Evolutionary conservation across 176 grass and related monocot species (phyloP).

Genomic region (Juncus effusus): DNA sequence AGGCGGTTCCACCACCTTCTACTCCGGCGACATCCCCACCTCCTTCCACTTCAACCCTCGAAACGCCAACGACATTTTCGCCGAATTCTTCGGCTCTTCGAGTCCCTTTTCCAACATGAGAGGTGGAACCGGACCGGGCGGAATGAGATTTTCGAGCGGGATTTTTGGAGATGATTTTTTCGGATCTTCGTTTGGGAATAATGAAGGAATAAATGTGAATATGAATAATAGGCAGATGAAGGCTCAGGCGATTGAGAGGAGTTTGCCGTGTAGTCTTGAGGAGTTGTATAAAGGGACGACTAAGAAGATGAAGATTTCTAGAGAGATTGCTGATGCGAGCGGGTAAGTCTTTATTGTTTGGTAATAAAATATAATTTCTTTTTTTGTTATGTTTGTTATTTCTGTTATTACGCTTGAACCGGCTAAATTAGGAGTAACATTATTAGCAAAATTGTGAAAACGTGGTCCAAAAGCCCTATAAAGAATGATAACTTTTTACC

Average conservation of each 20-base stretch:
- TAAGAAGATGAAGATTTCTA: slow-evolving; percentile 96
- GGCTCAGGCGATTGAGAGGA: slow-evolving; percentile 62
- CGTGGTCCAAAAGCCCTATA: background rate
- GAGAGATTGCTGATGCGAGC: slow-evolving; percentile 74
- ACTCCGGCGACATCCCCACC: slow-evolving; percentile 38
- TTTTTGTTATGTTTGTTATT: no score
- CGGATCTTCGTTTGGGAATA: slow-evolving; percentile 37
- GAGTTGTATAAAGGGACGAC: slow-evolving; percentile 90
- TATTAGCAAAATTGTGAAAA: background rate
- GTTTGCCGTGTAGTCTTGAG: slow-evolving; percentile 72
- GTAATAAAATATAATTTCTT: background rate
- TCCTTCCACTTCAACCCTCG: slow-evolving; percentile 80
- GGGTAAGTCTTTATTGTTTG: slow-evolving; percentile 38
- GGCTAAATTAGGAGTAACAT: background rate
- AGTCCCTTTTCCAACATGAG: slow-evolving; percentile 75
- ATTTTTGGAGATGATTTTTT: slow-evolving; percentile 70
- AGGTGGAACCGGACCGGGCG: slow-evolving; percentile 28
- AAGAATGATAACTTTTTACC: background rate
- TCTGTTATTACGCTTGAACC: background rate
- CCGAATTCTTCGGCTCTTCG: slow-evolving; percentile 84
- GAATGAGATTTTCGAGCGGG: slow-evolving; percentile 38
- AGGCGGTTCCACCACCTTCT: slow-evolving; percentile 51
- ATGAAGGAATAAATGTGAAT: slow-evolving; percentile 31
- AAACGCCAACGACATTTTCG: slow-evolving; percentile 91
- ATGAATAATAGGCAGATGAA: slow-evolving; percentile 42